Percentiles rank a stretch among this genome's conserved stretches.
These are phyloP conservation scores for Xylogone sp. DNA, from an alignment of 2,329 filamentous ascomycete species.

Conservation along the genomic window DNA sequence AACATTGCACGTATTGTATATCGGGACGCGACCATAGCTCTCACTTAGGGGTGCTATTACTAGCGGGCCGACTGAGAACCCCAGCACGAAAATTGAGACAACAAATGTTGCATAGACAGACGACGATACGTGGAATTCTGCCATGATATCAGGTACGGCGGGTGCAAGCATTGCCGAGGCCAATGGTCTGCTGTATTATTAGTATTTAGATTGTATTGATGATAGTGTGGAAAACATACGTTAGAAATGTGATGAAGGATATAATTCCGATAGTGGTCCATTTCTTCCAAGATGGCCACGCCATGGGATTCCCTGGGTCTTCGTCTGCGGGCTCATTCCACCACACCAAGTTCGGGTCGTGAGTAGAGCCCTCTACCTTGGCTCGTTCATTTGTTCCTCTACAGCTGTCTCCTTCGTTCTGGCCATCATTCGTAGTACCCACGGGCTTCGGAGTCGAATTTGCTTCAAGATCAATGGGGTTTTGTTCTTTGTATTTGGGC, in stretches of 20 bases:
- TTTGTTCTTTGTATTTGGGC: too few relatives aligned
- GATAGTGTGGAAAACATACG: too few relatives aligned
- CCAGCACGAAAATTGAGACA: constrained; percentile 40
- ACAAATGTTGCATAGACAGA: constrained; percentile 54
- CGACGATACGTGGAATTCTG: constrained; percentile 37
- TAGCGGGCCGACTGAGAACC: constrained; percentile 3
- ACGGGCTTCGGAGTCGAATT: too few relatives aligned
- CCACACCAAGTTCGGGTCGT: constrained; percentile 4
- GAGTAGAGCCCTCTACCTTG: background rate
- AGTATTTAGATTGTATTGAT: background rate
- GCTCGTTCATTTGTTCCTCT: too few relatives aligned
- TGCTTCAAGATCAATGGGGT: too few relatives aligned
- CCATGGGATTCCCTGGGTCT: constrained; percentile 3
- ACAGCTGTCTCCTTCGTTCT: too few relatives aligned
- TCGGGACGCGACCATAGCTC: constrained; percentile 30
- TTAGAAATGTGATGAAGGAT: too few relatives aligned
- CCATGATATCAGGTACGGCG: constrained; percentile 40
- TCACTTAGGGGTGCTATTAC: constrained; percentile 35
- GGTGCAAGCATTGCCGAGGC: constrained; percentile 39
- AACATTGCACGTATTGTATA: constrained; percentile 35
- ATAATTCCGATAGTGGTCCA: too few relatives aligned
- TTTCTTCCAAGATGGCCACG: too few relatives aligned
- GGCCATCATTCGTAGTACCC: too few relatives aligned
- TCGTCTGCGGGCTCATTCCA: constrained; percentile 6
- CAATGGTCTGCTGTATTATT: background rate